These are phyloP conservation scores for Lentinula sp. DNA, from an alignment of 768 basidiomycete species.

Conservation along the genomic window DNA sequence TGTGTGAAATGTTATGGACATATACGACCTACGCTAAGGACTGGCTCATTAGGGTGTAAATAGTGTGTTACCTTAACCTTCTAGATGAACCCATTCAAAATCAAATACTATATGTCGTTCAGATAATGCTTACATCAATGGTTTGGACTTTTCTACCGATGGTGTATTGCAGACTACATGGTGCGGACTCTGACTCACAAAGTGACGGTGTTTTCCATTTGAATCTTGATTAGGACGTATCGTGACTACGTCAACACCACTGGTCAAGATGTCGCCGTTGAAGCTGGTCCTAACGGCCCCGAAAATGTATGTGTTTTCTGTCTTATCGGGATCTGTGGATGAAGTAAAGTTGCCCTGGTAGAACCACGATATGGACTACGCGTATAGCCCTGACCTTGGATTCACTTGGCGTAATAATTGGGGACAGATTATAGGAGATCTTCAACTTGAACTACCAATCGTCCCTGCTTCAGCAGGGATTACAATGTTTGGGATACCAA, in stretches of 20 bases:
- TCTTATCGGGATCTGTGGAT: not conserved
- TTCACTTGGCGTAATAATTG: constrained; percentile 30
- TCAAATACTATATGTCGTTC: not conserved
- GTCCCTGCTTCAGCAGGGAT: constrained; percentile 27
- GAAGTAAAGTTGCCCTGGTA: constrained; percentile 3
- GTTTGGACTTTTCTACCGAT: constrained; percentile 23
- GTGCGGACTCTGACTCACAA: constrained; percentile 8
- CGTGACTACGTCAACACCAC: constrained; percentile 32
- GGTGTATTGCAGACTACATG: constrained; percentile 19
- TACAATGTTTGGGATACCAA: constrained; percentile 26
- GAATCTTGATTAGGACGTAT: constrained; percentile 23
- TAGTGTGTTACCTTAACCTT: constrained; percentile 12
- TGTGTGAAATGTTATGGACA: not conserved
- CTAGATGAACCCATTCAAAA: not conserved
- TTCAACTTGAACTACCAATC: constrained; percentile 18
- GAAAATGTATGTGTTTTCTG: constrained; percentile 22
- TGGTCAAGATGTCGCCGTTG: constrained; percentile 29
- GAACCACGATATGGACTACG: constrained; percentile 32
- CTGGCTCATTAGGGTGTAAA: constrained; percentile 23
- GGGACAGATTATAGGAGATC: constrained; percentile 24
- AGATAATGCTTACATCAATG: constrained; percentile 34
- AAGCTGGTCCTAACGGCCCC: constrained; percentile 32
- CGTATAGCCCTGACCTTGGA: constrained; percentile 22
- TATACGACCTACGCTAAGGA: not conserved
- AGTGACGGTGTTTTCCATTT: not conserved